Evolutionary conservation across 2,329 filamentous ascomycete genomes (phyloP), one percentile per base, ranked within the genome.

Genomic region (Scedosporium boydii): DNA sequence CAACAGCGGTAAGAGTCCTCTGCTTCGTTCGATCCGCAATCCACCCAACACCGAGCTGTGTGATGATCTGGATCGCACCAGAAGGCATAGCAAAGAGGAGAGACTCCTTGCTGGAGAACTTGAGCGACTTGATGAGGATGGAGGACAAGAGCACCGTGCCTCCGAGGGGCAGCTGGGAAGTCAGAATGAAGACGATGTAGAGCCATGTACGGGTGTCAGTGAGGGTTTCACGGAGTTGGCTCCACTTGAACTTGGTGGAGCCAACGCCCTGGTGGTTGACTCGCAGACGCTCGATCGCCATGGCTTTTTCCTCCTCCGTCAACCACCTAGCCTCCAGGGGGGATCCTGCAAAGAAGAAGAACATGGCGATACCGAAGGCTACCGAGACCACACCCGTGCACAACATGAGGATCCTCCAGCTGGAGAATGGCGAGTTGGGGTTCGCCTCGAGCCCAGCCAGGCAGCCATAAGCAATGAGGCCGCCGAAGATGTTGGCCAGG

Each of bases 291-390:
- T 68, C 68, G 34, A 74, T 67, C 4, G 72, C 70, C 7, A 73
- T 67, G 1, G 68, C 65, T 3, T 66, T 67, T 38, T 70, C 68
- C 57, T 69, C 67, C 0, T 65, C 60, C 0, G 67, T 67, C 9
- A 72, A 60, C 59, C 72, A 72, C 3, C 60, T 42, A 4, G 63
- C 62, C 21, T 64, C 63, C 58, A 65, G 64, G 3, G 62, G 62
- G 2, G 80, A 77, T 69, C 90, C 85, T 0, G 87, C 82, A 2
- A 90, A 75, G 42, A 83, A 69, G 64, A 83, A 79, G 71, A 82
- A 80, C 7, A 82, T 81, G 1, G 80, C 70, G 5, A 85, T 70
- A 0, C 38, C 83, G 78, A 82, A 84, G 21, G 75, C 68, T 23
- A 78, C 71, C 23, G 82, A 82, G 63, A 85, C 77, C 65, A 80